A percentile compares a stretch with the other conserved stretches of the same genome.
These are phyloP conservation scores for Aspergillus carlsbadensis DNA, from an alignment of 495 filamentous ascomycete species.

Conservation along the genomic window DNA sequence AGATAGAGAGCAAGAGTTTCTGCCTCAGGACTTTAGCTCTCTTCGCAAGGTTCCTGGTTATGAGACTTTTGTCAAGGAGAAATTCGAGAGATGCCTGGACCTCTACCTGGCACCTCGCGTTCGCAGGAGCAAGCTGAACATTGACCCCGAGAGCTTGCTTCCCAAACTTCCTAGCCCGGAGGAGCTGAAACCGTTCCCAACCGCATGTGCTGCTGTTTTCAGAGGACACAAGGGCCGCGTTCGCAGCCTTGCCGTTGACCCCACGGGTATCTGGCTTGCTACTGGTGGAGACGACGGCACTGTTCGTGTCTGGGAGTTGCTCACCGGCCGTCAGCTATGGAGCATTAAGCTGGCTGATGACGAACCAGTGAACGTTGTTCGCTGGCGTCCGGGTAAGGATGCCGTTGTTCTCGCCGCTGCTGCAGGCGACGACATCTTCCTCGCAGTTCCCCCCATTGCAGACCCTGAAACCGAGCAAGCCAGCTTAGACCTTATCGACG, in stretches of 20 bases:
- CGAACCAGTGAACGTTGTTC: conserved; percentile 81
- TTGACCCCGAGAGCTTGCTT: conserved; percentile 89
- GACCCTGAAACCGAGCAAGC: conserved; percentile 70
- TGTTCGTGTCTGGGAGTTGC: conserved; percentile 85
- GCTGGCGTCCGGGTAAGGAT: conserved; percentile 87
- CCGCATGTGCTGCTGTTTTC: conserved; percentile 78
- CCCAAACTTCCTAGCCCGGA: conserved; percentile 94
- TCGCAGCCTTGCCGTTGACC: conserved; percentile 75
- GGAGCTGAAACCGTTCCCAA: conserved; percentile 91
- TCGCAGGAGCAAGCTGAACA: conserved; percentile 90
- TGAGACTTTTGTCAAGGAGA: conserved; percentile 84
- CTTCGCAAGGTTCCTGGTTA: conserved; percentile 93
- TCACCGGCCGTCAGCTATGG: conserved; percentile 87
- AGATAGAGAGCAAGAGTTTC: conserved; percentile 84
- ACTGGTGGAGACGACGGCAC: conserved; percentile 94
- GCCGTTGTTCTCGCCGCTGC: conserved; percentile 78
- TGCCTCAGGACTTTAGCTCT: conserved; percentile 77
- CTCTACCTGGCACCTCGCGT: conserved; percentile 92
- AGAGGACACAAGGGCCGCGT: conserved; percentile 87
- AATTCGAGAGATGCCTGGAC: conserved; percentile 93
- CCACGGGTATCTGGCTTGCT: conserved; percentile 73
- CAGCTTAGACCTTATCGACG: conserved; percentile 74
- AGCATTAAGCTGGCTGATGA: conserved; percentile 72
- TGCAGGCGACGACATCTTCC: conserved; percentile 78
- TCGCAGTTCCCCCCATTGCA: conserved; percentile 72